phyloP scores from a whole-genome alignment of 1,284 basidiomycete genomes.

The Wallemia ichthyophaga region DNA sequence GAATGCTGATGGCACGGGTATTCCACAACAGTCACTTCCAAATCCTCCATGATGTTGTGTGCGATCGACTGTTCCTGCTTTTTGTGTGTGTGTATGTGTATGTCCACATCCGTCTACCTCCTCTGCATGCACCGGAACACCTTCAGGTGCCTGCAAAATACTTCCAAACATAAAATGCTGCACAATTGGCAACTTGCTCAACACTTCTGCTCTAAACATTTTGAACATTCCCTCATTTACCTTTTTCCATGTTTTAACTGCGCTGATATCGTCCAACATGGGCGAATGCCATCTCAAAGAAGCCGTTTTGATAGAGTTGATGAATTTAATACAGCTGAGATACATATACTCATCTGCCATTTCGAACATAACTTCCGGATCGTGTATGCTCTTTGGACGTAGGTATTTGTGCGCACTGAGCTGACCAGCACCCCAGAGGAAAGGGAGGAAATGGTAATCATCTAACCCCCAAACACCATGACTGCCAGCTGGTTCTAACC shows the following conservation, averaged over 20 bases:
- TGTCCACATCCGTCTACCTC: constrained; percentile 7
- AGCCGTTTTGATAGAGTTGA: constrained; percentile 89
- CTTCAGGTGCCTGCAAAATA: constrained; percentile 39
- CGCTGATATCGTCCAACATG: constrained; percentile 94
- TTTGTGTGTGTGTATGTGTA: not conserved
- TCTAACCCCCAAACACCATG: constrained; percentile 97
- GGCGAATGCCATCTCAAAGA: constrained; percentile 93
- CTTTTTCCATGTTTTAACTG: constrained; percentile 87
- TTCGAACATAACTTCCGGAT: constrained; percentile 72
- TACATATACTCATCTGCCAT: constrained; percentile 87
- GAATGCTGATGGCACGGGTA: not conserved
- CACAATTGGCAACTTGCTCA: constrained; percentile 78
- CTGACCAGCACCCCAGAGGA: constrained; percentile 64
- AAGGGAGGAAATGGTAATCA: constrained; percentile 90
- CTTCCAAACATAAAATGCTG: constrained; percentile 90
- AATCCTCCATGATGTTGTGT: not conserved
- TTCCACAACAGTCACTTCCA: not conserved
- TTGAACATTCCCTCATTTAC: constrained; percentile 95
- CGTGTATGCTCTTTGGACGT: constrained; percentile 70
- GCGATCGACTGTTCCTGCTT: not conserved
- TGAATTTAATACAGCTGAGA: constrained; percentile 80
- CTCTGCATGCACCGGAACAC: constrained; percentile 19
- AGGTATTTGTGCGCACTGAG: constrained; percentile 64
- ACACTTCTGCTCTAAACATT: constrained; percentile 87
- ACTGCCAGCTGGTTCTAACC: constrained; percentile 90